Evolutionary conservation across 2,329 filamentous ascomycete species (phyloP), one percentile per base, ranked within the genome.

Genomic region (Neonectria sp.): DNA sequence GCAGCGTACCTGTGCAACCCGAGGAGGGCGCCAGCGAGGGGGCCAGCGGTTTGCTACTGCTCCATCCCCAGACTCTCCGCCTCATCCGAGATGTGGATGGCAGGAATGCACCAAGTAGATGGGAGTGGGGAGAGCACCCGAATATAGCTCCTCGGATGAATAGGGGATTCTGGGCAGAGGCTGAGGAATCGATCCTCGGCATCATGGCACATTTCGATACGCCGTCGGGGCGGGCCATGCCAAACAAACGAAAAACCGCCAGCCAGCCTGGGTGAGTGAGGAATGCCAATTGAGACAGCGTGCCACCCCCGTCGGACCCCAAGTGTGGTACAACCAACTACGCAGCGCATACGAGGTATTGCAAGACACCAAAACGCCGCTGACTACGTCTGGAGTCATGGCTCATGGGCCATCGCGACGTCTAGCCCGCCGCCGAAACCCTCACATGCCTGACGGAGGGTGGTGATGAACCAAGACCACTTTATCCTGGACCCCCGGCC

Each of bases 21-120:
- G 21, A 21, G 17, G 17, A 33, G 17, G n/a, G 53, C 33, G 12
- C 27, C 29, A n/a, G 27, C 27, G 21, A 31, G 13, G 12, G 53
- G 33, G 37, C 24, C 63, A 52, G 27, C 33, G 3, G 46, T n/a
- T 52, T 60, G 37, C 31, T 15, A 24, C 15, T 31, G 45, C 35
- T 43, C 27, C 45, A 33, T 40, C 63, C 63, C 63, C 58, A 58
- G 63, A 66, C 53, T 58, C 53, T 61, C 63, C 58, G 63, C 63
- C 58, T 66, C 63, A 66, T 53, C 58, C 58, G 63, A 66, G 46
- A 53, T 53, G 63, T 60, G 58, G 63, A 53, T 49, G 58, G 21
- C 24, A 53, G 63, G 53, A 61, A 66, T 58, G 58, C 27, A 31
- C 58, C 58, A 55, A 53, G 63, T 66, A 62, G 63, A 66, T 61